Percentiles rank a stretch among this genome's conserved stretches.
These are phyloP conservation scores for Strigomonas galati DNA, from an alignment of 208 protist species.

Conservation along the genomic window DNA sequence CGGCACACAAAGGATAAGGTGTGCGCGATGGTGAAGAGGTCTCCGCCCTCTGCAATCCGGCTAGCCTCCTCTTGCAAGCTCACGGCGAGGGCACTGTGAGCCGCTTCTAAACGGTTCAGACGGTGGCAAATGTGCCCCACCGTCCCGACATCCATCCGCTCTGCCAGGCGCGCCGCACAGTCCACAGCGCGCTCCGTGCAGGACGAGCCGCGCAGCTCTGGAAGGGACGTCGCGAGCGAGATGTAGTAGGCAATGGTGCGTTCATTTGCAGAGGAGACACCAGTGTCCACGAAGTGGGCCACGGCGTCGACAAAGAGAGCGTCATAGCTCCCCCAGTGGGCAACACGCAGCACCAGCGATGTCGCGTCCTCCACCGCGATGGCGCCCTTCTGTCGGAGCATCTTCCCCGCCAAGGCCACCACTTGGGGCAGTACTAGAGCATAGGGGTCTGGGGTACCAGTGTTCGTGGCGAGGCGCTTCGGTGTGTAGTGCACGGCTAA, in stretches of 20 bases:
- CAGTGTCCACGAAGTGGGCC: conserved; percentile 23
- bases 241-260: background rate
- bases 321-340: conserved; percentile 37
- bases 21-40: conserved; percentile 61
- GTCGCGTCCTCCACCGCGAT: conserved; percentile 9
- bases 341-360: conserved; percentile 17
- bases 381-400: background rate
- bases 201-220: conserved; percentile 33
- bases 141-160: conserved; percentile 30
- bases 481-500: background rate
- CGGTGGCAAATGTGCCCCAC: conserved; percentile 48
- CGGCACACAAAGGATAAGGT: conserved; percentile 59
- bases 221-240: conserved; percentile 29
- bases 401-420: background rate
- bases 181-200: conserved; percentile 24
- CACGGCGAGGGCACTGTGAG: conserved; percentile 35
- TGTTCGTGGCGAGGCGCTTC: background rate
- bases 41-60: conserved; percentile 58
- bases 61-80: conserved; percentile 58
- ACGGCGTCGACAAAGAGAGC: conserved; percentile 31
- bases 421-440: background rate
- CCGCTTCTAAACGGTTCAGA: conserved; percentile 40
- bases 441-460: background rate
- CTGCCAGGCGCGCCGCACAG: conserved; percentile 32
- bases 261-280: conserved; percentile 19